Base-by-base conservation (phyloP, 2,329 filamentous ascomycete species). In the Exophiala alcalophila region DNA sequence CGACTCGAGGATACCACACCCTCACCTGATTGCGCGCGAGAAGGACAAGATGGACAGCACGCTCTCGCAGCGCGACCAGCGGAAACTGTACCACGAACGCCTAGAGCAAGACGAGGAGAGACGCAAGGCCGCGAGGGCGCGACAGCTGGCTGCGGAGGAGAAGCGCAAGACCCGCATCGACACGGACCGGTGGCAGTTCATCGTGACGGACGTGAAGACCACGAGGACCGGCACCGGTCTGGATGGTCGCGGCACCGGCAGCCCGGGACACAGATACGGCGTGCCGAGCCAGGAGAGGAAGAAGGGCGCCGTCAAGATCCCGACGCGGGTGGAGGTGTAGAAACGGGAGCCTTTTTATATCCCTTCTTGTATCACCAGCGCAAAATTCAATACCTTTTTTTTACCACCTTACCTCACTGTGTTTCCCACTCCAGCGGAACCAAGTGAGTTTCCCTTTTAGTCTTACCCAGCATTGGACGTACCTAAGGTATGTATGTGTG, bases 1-100 rank as follows among this genome's bases (percentile, higher is more conserved):
- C 6, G 80, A 83, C 52, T 69, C 74, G 38, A 76, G 80, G 36
- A 82, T 83, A 31, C 78, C 80, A 1, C 78, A 82, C 55, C 78
- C 79, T 2, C 75, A 81, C 47, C 63, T 83, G 24, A 65, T 79
- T 29, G 62, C 69, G 9, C 59, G 69, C 19, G 70, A 75, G 43
- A 67, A 68, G 40, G 71, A 75, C 52, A 61, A 61, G 29, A 40
- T 63, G 11, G 57, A 62, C 30, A 59, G 62, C 10, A 52, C 68
- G 4, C 33, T 52, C 5, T 65, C 70, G 32, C 54, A 58, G 9
- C 51, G 54, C 5, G 65, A 70, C 35, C 54, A 59, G n/a, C 52
- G 54, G 10, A 49, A 59, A n/a, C 64, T 68, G 12, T 70, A 76
- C 35, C 59, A 63, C 3, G 62, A 71, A 48, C 67, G 70, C 46